Base-by-base conservation (phyloP, 2,329 filamentous ascomycete species). In the Pseudocercospora fijiensis region DNA sequence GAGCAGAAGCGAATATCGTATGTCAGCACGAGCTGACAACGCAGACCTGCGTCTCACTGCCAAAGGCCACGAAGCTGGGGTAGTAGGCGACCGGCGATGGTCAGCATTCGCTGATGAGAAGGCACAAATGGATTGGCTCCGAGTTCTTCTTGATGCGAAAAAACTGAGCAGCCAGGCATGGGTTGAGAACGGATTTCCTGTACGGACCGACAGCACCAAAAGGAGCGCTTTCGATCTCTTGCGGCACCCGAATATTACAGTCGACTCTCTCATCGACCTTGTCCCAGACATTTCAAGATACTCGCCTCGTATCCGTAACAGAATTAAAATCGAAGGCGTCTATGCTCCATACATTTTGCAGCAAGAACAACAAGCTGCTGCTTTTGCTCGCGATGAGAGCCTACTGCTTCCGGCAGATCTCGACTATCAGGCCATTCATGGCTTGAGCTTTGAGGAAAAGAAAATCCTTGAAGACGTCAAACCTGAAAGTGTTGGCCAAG, bases 1-100 rank as follows among this genome's bases (percentile, higher is more conserved):
- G 1, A 90, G 91, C 5, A 88, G 95, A 67, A 96, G 90, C 79
- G 95, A 99, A 79, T 99, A 96, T 78, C 90, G 95, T 66, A 93
- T 99, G 85, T 91, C 89, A 49, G 87, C 92, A 2, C 89, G 95
- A 66, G 89, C 95, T 52, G 95, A 99, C 80, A 99, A 99, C 74
- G 95, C 95, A 37, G 95, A 99, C 77, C 77, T 89, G 4, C 88
- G 95, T 2, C 86, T 99, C 28, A 98, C 95, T 0, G 82, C 85
- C 28, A 88, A 89, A 75, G 95, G 92, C 9, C 87, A 89, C 62
- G 80, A 83, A 13, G 90, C 88, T 71, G 93, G 94, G 57, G 85
- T 95, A 18, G 87, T 99, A 2, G 82, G 86, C n/a, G 88, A 96
- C 71, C 78, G 78, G 65, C 89, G 95, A 55, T 99, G 95, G 95